Evolutionary conservation across 2,329 filamentous ascomycete species (phyloP).

Genomic region (Arthrobotrys iridis): DNA sequence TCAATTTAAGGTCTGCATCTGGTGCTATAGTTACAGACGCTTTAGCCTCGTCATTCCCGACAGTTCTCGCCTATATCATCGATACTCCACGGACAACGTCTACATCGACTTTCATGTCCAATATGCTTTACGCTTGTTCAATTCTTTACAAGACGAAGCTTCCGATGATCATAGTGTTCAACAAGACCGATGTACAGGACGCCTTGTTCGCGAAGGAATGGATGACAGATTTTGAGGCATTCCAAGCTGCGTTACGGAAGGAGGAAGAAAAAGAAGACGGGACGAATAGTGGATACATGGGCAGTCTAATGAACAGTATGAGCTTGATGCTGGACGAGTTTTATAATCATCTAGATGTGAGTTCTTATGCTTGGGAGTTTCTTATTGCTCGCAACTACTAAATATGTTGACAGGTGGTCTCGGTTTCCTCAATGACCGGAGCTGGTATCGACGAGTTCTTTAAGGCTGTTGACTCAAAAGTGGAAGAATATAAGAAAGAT

Average conservation of each 20-base stretch:
- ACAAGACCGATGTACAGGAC: constrained; percentile 96
- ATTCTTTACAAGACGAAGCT: constrained; percentile 99
- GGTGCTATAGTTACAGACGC: constrained; percentile 94
- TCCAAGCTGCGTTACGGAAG: constrained; percentile 82
- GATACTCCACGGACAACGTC: constrained; percentile 93
- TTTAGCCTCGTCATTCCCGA: constrained; percentile 91
- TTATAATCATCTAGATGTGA: constrained; percentile 83
- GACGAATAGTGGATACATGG: constrained; percentile 88
- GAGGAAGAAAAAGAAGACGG: constrained; percentile 78
- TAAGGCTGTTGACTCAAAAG: constrained; percentile 84
- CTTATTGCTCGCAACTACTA: neutral
- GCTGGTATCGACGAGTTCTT: constrained; percentile 95
- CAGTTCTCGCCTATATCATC: constrained; percentile 82
- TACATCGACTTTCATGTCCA: constrained; percentile 98
- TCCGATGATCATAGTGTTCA: constrained; percentile 98
- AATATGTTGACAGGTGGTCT: constrained; percentile 69
- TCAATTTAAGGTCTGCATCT: constrained; percentile 68
- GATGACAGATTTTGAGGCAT: constrained; percentile 99
- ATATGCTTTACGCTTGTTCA: constrained; percentile 98
- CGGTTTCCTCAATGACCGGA: constrained; percentile 91
- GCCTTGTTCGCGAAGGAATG: constrained; percentile 93
- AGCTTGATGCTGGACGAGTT: constrained; percentile 97
- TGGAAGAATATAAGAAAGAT: constrained; percentile 85
- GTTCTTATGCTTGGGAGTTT: neutral
- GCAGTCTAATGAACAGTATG: constrained; percentile 95